Evolutionary conservation across 1,284 basidiomycete species (phyloP), one percentile per base, ranked within the genome.

Genomic region (Tranzscheliella williamsii): DNA sequence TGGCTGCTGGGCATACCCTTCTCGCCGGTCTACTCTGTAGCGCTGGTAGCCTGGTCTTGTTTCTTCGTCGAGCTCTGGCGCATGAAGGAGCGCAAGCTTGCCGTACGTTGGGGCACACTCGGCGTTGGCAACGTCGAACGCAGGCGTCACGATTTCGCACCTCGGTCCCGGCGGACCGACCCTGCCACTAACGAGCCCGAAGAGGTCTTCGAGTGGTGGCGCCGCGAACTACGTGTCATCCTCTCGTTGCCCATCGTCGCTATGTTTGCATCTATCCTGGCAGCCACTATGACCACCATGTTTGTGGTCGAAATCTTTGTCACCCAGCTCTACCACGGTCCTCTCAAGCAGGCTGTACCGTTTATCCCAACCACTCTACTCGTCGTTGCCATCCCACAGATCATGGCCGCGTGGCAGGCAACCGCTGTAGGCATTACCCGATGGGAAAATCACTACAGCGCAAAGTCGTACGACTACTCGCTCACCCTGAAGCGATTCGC

Each of bases 401-500:
- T 97, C 24, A 84, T 94, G n/a, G 83, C 82, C 0, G 78, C 88
- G 2, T 94, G 95, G 79, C 86, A 87, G 60, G 72, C 80, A 0
- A 83, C 87, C 37, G 89, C 90, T 0, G 80, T 80, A 24, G 79
- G 81, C 7, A 83, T 96, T 42, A 94, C 93, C 1, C 79, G 83
- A 39, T 95, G 90, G 89, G 94, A 98, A 54, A 77, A 77, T 35
- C 68, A 74, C 42, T 42, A 84, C 3, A 89, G 90, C 60, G 83
- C 87, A 63, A 87, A 86, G 2, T 84, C 85, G 2, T 85, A 91
- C 74, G 84, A 86, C 53, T 84, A 85, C 13, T 90, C 88, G 6
- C 82, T 96, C 24, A 94, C 93, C 5, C 81, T 89, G 73, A 98
- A 98, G 79, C 88, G 90, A 0, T 98, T 98, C 78, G 85, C 87